These are phyloP conservation scores for Irpex rosettiformis DNA, from an alignment of 1,284 basidiomycete genomes.

Conservation along the genomic window DNA sequence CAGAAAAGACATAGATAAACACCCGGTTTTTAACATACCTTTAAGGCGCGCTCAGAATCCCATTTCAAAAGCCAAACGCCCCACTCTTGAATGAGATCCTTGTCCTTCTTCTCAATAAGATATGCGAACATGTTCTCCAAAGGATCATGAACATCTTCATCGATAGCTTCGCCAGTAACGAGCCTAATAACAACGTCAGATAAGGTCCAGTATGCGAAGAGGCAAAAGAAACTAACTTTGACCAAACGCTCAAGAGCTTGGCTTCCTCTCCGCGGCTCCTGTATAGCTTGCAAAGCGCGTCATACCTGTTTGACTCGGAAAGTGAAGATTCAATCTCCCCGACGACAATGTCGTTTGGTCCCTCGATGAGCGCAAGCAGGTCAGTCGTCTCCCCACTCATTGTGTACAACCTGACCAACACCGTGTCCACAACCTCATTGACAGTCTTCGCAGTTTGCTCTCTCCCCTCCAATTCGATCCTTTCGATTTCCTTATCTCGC, in stretches of 20 bases:
- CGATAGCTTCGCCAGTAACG: conserved; percentile 65
- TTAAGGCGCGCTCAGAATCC: conserved; percentile 68
- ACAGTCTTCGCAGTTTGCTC: conserved; percentile 22
- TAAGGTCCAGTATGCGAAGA: not conserved
- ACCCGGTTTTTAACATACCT: conserved; percentile 38
- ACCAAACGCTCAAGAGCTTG: conserved; percentile 66
- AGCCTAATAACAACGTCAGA: conserved; percentile 44
- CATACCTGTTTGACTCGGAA: conserved; percentile 50
- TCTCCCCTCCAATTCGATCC: conserved; percentile 20
- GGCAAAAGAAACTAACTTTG: conserved; percentile 51
- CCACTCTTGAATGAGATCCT: conserved; percentile 65
- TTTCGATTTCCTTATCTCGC: conserved; percentile 18
- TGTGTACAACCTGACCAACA: conserved; percentile 72
- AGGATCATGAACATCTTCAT: conserved; percentile 67
- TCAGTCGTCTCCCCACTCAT: conserved; percentile 56
- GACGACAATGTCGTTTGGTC: conserved; percentile 55
- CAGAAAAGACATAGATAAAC: not conserved
- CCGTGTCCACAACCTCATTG: conserved; percentile 75
- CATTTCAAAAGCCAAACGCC: conserved; percentile 77
- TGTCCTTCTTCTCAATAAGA: conserved; percentile 59
- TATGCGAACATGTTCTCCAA: conserved; percentile 64
- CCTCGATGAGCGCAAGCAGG: conserved; percentile 58
- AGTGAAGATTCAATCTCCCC: conserved; percentile 66
- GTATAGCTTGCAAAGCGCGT: conserved; percentile 64
- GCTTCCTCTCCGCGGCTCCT: conserved; percentile 41